Evolutionary conservation across 2,329 filamentous ascomycete species (phyloP), one percentile per base, ranked within the genome.

Genomic region (Colletotrichum tropicicola): DNA sequence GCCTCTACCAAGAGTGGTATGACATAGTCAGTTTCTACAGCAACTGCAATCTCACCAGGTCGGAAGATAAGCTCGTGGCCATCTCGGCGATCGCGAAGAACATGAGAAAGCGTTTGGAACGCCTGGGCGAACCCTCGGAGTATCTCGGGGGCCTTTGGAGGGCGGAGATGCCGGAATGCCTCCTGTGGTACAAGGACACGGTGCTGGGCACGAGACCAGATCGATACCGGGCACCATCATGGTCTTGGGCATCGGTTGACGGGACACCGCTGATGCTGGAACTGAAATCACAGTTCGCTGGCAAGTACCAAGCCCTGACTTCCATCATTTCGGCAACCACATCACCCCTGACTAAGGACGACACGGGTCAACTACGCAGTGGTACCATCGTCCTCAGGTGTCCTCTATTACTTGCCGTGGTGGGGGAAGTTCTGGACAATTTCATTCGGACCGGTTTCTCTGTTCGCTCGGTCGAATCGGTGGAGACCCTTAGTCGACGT

Each of bases 81-180:
- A 70, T 75, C 27, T 72, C 72, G 8, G 73, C 70, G 2, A 41
- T 8, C n/a, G 37, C 37, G 13, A 41, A 41, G 15, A 15, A 15
- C 13, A 41, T 12, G 37, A 15, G n/a, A 15, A n/a, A 15, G 13
- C n/a, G n/a, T 6, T 62, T 73, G 23, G 74, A 73, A 0, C 64
- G 58, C 2, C 54, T 66, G 10, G 53, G 73, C 32, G 69, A 70
- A n/a, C 58, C 63, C 0, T 70, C 69, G 12, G 43, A 69, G 6
- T 75, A 75, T 47, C 63, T 66, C 1, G 73, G 73, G 5, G 72
- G 73, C 2, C 52, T 75, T 23, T 75, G 74, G 74, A 53, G 56
- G 70, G 51, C 39, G 6, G n/a, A 17, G 37, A 9, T 41, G 12
- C 37, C 37, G n/a, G 13, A 15, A 15, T 9, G 7, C 10, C 37